Base-by-base conservation (phyloP, 2,329 filamentous ascomycete genomes). In the Orbilia quercus region DNA sequence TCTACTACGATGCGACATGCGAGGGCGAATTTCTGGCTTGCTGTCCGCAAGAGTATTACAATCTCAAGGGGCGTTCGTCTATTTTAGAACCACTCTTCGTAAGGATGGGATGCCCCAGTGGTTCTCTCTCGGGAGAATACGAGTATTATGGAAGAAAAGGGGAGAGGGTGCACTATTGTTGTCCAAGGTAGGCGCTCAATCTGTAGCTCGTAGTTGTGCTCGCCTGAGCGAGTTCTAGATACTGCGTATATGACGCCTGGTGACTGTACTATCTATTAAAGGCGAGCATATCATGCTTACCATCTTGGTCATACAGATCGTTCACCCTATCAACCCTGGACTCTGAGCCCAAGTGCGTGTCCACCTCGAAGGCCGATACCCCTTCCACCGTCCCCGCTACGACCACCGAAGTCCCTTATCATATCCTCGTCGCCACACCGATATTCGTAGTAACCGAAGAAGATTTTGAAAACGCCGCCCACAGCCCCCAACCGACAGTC, bases 151-250 rank as follows among this genome's bases (percentile, higher is more conserved):
- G 34, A 7, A 14, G 38, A 20, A 14, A 18, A 34, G 40, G 55
- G 28, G 25, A 57, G 7, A 36, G 14, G 12, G 40, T 60, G 22
- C 38, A 54, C 12, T 70, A 62, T 44, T 70, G 65, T 18, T 70
- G 65, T 57, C 65, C 65, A 16, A 70, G 65, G 65, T 67, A 22
- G 20, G 54, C 36, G 18, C 20, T 40, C 40, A 6, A 40, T 55
- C 42, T 34, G 51, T 55, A 55, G 2, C 9, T n/a, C 31, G 11
- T 42, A 22, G 14, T 40, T 22, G n/a, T n/a, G n/a, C n/a, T n/a
- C n/a, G n/a, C n/a, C n/a, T 57, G 34, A 9, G 2, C 7, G 42
- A 20, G 9, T 45, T 45, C 18, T 45, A 45, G 18, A 45, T 40
- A 4, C 9, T 16, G 11, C 12, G 12, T 6, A 34, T 34, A 34